phyloP scores from a whole-genome alignment of 768 basidiomycete species.

The Kwoniella mangroviensis region DNA sequence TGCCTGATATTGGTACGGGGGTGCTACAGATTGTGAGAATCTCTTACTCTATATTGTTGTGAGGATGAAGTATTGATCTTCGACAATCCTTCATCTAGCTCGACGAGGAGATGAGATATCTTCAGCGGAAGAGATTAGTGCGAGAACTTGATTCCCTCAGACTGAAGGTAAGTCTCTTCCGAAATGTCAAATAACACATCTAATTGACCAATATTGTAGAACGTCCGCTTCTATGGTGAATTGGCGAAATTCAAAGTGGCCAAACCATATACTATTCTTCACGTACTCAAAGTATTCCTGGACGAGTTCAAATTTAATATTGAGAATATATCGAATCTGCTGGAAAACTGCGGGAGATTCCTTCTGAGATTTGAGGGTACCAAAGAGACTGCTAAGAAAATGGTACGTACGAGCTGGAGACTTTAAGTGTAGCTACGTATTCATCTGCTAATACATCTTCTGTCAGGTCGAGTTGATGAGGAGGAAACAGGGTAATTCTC shows the following conservation, averaged over 20 bases:
- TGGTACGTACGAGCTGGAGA: constrained; percentile 64
- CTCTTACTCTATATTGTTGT: no score
- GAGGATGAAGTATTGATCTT: no score
- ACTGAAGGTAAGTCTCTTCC: constrained; percentile 67
- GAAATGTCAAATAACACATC: background rate
- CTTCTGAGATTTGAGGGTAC: constrained; percentile 86
- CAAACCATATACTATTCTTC: constrained; percentile 86
- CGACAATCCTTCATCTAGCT: constrained; percentile 61
- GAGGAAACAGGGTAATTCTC: constrained; percentile 89
- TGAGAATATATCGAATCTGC: constrained; percentile 85
- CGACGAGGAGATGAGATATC: constrained; percentile 94
- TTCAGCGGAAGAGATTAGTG: constrained; percentile 91
- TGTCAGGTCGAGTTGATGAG: constrained; percentile 86
- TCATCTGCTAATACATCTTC: no score
- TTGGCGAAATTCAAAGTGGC: constrained; percentile 95
- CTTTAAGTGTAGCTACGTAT: background rate
- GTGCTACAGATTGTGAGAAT: constrained; percentile 73
- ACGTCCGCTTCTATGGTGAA: constrained; percentile 82
- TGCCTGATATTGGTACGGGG: constrained; percentile 89
- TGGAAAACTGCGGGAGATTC: constrained; percentile 94
- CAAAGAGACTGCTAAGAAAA: constrained; percentile 78
- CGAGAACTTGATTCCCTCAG: constrained; percentile 85
- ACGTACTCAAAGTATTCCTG: constrained; percentile 94
- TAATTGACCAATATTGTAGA: constrained; percentile 62
- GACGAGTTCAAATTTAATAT: constrained; percentile 94